Conservation (phyloP, 306 rosid genomes). For the Mucuna pruriens region DNA sequence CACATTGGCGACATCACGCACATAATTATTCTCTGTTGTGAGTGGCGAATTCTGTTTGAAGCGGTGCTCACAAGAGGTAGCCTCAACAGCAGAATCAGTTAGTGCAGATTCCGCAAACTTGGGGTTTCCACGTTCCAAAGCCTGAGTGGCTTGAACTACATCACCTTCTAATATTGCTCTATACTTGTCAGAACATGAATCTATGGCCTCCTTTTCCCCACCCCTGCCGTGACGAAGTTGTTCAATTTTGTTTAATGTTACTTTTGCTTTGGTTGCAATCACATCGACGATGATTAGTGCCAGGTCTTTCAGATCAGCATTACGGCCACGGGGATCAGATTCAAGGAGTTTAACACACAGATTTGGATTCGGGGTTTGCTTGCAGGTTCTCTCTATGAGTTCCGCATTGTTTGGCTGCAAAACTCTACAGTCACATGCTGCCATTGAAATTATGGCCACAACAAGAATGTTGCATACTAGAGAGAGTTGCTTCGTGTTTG, state of each 20-base stretch:
- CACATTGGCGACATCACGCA: constrained; percentile 21
- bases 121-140: constrained; percentile 23
- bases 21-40: constrained; percentile 1
- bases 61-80: constrained; percentile 4
- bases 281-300: constrained; percentile 41
- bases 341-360: no score
- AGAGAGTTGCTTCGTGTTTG: not conserved
- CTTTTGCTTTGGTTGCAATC: constrained; percentile 3
- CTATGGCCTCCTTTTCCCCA: not conserved
- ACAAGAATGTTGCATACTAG: not conserved
- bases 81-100: constrained; percentile 39
- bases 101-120: constrained; percentile 45
- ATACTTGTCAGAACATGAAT: constrained; percentile 11
- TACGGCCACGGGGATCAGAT: no score
- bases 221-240: not conserved
- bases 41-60: constrained; percentile 38
- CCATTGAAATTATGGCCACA: no score
- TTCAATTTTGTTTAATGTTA: not conserved
- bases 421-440: no score
- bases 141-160: constrained; percentile 39
- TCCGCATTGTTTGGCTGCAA: no score
- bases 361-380: no score
- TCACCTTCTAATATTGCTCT: constrained; percentile 18
- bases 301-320: constrained; percentile 14
- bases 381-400: no score